Conservation (phyloP, 129 eudicot species). For the Apium graveolens region DNA sequence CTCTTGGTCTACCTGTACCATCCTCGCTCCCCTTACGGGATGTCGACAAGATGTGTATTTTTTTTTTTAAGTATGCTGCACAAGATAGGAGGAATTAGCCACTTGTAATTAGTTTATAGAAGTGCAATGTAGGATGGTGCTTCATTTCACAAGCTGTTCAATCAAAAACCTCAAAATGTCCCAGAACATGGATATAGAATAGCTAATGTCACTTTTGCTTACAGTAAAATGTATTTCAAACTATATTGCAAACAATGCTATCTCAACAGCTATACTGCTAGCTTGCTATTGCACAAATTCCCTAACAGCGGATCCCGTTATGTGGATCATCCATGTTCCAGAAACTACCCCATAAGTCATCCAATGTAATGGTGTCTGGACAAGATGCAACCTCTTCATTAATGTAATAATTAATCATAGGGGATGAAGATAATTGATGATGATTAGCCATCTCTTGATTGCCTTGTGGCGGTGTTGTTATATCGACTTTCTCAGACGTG, state of each 20-base stretch:
- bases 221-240: neutral
- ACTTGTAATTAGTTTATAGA: too few relatives aligned
- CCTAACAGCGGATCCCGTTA: neutral
- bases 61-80: too few relatives aligned
- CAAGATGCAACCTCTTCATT: constrained; percentile 29
- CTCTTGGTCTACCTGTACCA: too few relatives aligned
- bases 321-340: constrained; percentile 34
- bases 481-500: neutral
- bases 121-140: too few relatives aligned
- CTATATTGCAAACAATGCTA: neutral
- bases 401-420: constrained; percentile 10
- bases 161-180: too few relatives aligned
- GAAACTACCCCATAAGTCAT: constrained; percentile 38
- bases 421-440: constrained; percentile 20
- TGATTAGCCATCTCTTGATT: constrained; percentile 15
- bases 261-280: neutral
- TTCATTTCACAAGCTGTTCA: too few relatives aligned
- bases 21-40: too few relatives aligned
- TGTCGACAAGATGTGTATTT: too few relatives aligned
- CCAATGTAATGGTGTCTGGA: constrained; percentile 26
- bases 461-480: constrained; percentile 18
- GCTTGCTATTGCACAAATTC: neutral
- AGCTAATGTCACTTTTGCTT: neutral
- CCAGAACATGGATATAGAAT: neutral
- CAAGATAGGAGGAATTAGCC: too few relatives aligned